These are phyloP conservation scores for Emmonsiellopsis sp. DNA, from an alignment of 2,329 filamentous ascomycete species.

Conservation along the genomic window DNA sequence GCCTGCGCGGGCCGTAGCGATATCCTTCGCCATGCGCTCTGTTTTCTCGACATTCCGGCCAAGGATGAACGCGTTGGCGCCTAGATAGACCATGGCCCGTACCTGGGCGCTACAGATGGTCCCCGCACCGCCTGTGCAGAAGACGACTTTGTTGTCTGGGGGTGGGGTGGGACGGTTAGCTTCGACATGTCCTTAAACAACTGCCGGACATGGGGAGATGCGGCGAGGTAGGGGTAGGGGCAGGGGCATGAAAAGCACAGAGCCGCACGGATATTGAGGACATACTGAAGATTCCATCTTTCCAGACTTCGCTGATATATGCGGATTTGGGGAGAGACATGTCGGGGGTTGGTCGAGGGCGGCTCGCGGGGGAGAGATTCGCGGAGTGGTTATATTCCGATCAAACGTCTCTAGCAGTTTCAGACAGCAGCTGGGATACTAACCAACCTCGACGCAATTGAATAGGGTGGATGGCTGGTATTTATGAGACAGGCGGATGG, in stretches of 20 bases:
- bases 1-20: slow-evolving; percentile 66
- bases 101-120: slow-evolving; percentile 93
- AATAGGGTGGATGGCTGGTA: too few species aligned
- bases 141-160: slow-evolving; percentile 74
- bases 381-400: too few species aligned
- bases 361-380: too few species aligned
- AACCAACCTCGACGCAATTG: too few species aligned
- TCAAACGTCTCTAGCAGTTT: too few species aligned
- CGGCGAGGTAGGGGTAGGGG: not conserved
- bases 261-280: not conserved
- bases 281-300: slow-evolving; percentile 75
- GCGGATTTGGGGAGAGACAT: slow-evolving; percentile 65
- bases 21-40: slow-evolving; percentile 66
- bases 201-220: not conserved
- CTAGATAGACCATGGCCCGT: slow-evolving; percentile 78
- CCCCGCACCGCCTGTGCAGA: slow-evolving; percentile 90
- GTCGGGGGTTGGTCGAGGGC: slow-evolving; percentile 11
- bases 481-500: too few species aligned
- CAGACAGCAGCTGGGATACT: too few species aligned
- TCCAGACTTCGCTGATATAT: slow-evolving; percentile 77
- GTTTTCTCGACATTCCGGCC: slow-evolving; percentile 87
- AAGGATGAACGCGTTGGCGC: slow-evolving; percentile 88
- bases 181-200: slow-evolving; percentile 7
- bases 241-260: not conserved
- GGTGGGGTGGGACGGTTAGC: not conserved